A percentile compares a stretch with the other conserved stretches of the same genome.
Conservation (phyloP, 2,329 filamentous ascomycete species). For the Leptographium lundbergii region DNA sequence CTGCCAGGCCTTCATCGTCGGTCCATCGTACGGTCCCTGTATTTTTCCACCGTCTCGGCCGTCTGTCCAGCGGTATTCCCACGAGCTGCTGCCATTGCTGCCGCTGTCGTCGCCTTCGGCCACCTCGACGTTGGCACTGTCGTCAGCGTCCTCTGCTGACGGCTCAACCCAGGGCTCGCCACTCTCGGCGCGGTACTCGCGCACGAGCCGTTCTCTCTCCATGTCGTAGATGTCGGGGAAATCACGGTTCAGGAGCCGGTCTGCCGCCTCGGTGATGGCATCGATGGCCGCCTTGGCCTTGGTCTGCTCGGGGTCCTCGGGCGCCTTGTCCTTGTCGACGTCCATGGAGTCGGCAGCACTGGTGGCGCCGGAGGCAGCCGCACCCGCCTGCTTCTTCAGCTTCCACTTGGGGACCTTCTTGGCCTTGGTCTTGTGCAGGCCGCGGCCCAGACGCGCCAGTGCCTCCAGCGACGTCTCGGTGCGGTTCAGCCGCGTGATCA, state of each 20-base stretch:
- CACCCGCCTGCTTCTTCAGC: constrained; percentile 50
- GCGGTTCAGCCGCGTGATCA: constrained; percentile 63
- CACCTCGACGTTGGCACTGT: neutral
- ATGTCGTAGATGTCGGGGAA: constrained; percentile 85
- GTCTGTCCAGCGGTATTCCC: constrained; percentile 91
- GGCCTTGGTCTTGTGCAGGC: constrained; percentile 43
- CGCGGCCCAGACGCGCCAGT: constrained; percentile 64
- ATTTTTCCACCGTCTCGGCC: constrained; percentile 64
- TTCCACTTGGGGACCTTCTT: constrained; percentile 54
- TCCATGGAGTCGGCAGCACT: constrained; percentile 57
- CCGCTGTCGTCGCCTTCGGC: neutral
- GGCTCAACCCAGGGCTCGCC: constrained; percentile 67
- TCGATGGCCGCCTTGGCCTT: constrained; percentile 64
- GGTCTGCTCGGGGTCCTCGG: constrained; percentile 55
- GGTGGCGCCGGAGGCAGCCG: constrained; percentile 14
- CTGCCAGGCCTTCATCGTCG: constrained; percentile 84
- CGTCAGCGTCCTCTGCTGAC: constrained; percentile 15
- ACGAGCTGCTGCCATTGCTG: constrained; percentile 33
- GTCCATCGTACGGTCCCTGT: constrained; percentile 78
- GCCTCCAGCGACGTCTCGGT: constrained; percentile 85
- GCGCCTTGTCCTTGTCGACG: constrained; percentile 53
- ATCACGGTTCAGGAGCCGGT: constrained; percentile 71
- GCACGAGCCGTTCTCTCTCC: constrained; percentile 69
- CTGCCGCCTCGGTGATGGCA: constrained; percentile 77
- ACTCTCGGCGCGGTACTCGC: constrained; percentile 74